A percentile compares a stretch with the other conserved stretches of the same genome.
These are phyloP conservation scores for Lasiodiplodia hormozganensis DNA, from an alignment of 2,329 filamentous ascomycete species.

Conservation along the genomic window DNA sequence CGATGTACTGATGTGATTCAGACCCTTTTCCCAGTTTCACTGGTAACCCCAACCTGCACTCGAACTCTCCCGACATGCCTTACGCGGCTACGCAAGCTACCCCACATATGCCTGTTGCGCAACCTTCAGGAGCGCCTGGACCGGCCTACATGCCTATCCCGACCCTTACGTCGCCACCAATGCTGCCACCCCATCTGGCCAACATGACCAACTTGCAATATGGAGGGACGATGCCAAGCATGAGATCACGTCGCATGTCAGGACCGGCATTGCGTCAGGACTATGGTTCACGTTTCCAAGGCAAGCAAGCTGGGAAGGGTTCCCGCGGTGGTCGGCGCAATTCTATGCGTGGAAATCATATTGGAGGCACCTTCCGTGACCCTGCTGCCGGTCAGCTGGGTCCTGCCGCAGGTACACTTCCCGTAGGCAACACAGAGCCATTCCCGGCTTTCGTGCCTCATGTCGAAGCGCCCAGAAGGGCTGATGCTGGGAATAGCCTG, in stretches of 20 bases:
- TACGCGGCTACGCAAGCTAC: neutral
- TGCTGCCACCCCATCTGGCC: neutral
- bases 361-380: neutral
- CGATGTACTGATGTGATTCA: neutral
- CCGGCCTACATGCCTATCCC: neutral
- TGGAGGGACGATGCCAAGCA: neutral
- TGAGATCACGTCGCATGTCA: slow-evolving; percentile 4
- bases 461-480: neutral
- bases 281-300: neutral
- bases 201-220: slow-evolving; percentile 19
- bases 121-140: neutral
- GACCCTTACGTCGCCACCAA: neutral
- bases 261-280: slow-evolving; percentile 4
- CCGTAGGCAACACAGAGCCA: neutral
- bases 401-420: neutral
- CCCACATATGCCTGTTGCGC: slow-evolving; percentile 1
- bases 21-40: neutral
- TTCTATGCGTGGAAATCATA: slow-evolving; percentile 14
- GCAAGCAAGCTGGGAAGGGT: neutral
- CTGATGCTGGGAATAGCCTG: too few species aligned
- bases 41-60: neutral
- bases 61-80: neutral
- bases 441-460: slow-evolving; percentile 12
- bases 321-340: slow-evolving; percentile 10
- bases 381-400: neutral